Percentiles rank a stretch among this genome's conserved stretches.
Conservation (phyloP, 805 yeast genomes). For the Dipodascus geniculatus region DNA sequence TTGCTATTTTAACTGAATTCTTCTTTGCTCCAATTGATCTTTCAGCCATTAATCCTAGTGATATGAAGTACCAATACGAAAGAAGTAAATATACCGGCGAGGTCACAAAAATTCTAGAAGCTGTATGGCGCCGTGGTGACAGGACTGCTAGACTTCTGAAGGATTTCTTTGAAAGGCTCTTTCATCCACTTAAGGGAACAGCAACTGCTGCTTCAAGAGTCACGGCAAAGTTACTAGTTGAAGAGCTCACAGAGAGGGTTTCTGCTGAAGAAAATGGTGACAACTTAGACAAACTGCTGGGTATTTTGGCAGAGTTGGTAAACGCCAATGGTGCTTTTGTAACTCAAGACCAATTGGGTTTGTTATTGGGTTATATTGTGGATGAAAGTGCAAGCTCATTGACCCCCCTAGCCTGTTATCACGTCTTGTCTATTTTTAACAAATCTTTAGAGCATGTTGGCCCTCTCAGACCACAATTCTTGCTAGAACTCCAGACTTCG, state of each 20-base stretch:
- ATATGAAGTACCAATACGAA: background rate
- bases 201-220: slow-evolving; percentile 20
- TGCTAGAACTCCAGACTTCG: slow-evolving; percentile 33
- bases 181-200: slow-evolving; percentile 23
- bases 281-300: slow-evolving; percentile 24
- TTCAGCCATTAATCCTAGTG: background rate
- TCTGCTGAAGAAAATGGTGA: slow-evolving; percentile 24
- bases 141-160: background rate
- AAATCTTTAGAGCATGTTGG: slow-evolving; percentile 34
- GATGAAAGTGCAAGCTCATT: slow-evolving; percentile 29
- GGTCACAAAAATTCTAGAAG: background rate
- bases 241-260: slow-evolving; percentile 18
- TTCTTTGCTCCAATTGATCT: background rate
- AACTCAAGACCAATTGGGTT: slow-evolving; percentile 51
- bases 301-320: slow-evolving; percentile 44
- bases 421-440: slow-evolving; percentile 44
- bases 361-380: slow-evolving; percentile 53
- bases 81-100: slow-evolving; percentile 1
- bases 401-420: slow-evolving; percentile 27
- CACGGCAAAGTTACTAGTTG: slow-evolving; percentile 14
- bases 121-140: slow-evolving; percentile 1
- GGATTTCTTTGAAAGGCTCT: slow-evolving; percentile 3
- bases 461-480: slow-evolving; percentile 39
- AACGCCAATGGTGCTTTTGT: slow-evolving; percentile 42
- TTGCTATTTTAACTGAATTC: background rate